Evolutionary conservation across 1,139 yeast species (phyloP).

Genomic region (Blastobotrys capitulatus): DNA sequence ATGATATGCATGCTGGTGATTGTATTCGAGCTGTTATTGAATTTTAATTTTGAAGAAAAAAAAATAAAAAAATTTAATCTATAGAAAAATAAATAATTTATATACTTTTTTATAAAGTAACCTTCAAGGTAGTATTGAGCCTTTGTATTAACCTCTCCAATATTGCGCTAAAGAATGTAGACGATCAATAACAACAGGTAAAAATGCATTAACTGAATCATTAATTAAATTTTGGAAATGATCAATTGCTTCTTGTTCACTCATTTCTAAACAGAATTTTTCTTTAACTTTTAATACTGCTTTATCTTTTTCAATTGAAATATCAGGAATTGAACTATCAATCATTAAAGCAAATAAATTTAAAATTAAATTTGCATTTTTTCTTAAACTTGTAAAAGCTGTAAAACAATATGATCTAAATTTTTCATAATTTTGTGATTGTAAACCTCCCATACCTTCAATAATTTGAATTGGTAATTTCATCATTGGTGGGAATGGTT

Average conservation of each 20-base stretch:
- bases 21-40: conserved; percentile 85
- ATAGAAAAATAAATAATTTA: not conserved
- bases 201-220: conserved; percentile 86
- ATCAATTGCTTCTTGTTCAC: conserved; percentile 90
- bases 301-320: conserved; percentile 65
- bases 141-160: conserved; percentile 78
- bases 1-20: conserved; percentile 90
- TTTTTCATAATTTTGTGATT: conserved; percentile 75
- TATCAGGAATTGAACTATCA: conserved; percentile 88
- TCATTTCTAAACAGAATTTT: conserved; percentile 86
- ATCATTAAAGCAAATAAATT: conserved; percentile 92
- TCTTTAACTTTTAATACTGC: conserved; percentile 86
- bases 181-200: conserved; percentile 93
- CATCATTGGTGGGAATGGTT: conserved; percentile 98
- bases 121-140: not conserved
- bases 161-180: conserved; percentile 94
- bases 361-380: conserved; percentile 82
- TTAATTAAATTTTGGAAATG: conserved; percentile 92
- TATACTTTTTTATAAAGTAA: not conserved
- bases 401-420: conserved; percentile 93
- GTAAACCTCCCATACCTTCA: conserved; percentile 96
- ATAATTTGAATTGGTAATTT: conserved; percentile 93
- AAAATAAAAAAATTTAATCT: not conserved
- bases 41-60: conserved; percentile 11
- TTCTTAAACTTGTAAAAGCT: conserved; percentile 83